A percentile compares a stretch with the other conserved stretches of the same genome.
These are phyloP conservation scores for Ogataea hybrid DNA, from an alignment of 1,139 yeast genomes.

Conservation along the genomic window DNA sequence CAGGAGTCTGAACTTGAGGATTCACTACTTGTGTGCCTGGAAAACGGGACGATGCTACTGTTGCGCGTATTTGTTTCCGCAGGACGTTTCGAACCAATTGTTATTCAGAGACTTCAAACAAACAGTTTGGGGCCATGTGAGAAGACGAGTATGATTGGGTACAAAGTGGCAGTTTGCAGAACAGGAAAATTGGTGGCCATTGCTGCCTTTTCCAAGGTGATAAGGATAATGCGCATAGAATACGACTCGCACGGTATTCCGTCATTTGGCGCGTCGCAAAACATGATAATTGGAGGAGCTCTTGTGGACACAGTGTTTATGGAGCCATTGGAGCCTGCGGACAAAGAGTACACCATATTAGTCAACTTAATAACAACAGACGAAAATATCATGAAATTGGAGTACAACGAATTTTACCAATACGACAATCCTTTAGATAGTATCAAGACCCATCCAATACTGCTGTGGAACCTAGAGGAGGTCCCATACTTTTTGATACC, in stretches of 20 bases:
- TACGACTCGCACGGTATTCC: constrained; percentile 21
- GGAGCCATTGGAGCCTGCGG: constrained; percentile 15
- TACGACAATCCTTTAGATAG: constrained; percentile 8
- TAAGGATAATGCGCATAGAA: constrained; percentile 18
- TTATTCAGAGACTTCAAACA: constrained; percentile 22
- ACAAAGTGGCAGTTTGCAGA: constrained; percentile 11
- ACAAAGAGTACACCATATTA: constrained; percentile 20
- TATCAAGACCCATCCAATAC: constrained; percentile 14
- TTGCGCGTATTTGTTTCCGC: constrained; percentile 19
- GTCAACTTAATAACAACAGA: constrained; percentile 21
- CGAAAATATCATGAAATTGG: constrained; percentile 21
- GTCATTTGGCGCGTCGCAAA: constrained; percentile 17
- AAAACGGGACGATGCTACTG: constrained; percentile 19
- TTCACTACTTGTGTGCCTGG: constrained; percentile 22
- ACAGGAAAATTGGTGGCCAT: constrained; percentile 23
- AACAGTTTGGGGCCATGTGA: constrained; percentile 4
- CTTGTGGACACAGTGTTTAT: constrained; percentile 24
- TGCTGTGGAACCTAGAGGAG: constrained; percentile 25
- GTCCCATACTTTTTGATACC: constrained; percentile 28
- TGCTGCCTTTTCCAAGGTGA: constrained; percentile 22
- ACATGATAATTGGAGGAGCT: constrained; percentile 22
- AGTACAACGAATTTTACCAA: constrained; percentile 24
- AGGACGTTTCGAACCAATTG: constrained; percentile 22
- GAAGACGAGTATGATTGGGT: constrained; percentile 17
- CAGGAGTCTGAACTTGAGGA: constrained; percentile 23